Evolutionary conservation across 2,329 filamentous ascomycete genomes (phyloP).

Genomic region (Pestalotiopsis sp.): DNA sequence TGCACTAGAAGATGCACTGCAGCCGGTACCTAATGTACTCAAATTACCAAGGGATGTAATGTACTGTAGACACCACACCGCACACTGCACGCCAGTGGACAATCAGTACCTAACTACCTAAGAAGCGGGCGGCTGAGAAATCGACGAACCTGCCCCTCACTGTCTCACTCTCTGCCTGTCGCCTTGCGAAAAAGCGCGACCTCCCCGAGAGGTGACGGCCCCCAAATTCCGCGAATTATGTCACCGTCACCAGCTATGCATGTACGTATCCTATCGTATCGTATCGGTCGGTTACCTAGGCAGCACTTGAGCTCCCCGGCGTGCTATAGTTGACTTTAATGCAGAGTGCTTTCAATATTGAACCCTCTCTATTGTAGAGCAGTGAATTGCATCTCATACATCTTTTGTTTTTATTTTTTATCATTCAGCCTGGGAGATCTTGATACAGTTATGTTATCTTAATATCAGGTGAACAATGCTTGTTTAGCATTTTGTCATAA

Average conservation of each 20-base stretch:
- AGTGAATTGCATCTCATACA: too few relatives aligned
- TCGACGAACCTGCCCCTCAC: conserved; percentile 11
- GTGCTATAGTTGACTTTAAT: neutral
- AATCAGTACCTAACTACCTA: neutral
- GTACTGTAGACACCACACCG: neutral
- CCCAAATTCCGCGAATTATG: conserved; percentile 7
- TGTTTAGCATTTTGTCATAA: too few relatives aligned
- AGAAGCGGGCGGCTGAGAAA: conserved; percentile 14
- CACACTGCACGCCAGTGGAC: neutral
- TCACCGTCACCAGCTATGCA: conserved; percentile 8
- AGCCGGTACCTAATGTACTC: neutral
- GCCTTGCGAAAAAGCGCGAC: conserved; percentile 1
- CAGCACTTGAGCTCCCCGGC: too few relatives aligned
- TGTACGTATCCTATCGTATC: neutral
- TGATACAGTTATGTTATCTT: too few relatives aligned
- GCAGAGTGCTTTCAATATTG: too few relatives aligned
- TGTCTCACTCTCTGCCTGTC: conserved; percentile 1
- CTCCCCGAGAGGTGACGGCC: neutral
- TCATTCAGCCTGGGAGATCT: too few relatives aligned
- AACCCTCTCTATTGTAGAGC: too few relatives aligned
- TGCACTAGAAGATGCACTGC: neutral
- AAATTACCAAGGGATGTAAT: neutral
- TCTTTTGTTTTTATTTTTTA: too few relatives aligned
- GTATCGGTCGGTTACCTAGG: too few relatives aligned
- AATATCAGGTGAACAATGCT: too few relatives aligned